Base-by-base conservation (phyloP, 768 basidiomycete genomes). In the Boletus vermiculosoides region DNA sequence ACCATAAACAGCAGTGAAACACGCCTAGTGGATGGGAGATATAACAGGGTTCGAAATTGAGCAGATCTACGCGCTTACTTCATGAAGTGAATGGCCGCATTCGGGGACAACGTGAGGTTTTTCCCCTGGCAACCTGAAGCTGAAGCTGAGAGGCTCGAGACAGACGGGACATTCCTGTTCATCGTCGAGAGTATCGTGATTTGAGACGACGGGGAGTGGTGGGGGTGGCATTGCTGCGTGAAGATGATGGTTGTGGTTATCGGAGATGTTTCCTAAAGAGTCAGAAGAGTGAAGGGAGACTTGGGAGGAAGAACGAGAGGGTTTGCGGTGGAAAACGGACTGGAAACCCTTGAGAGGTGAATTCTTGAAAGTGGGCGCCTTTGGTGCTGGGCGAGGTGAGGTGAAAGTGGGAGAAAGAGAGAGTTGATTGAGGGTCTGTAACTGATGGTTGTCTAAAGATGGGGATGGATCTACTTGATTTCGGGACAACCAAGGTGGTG, bases 71-170 rank as follows among this genome's bases (percentile, higher is more conserved):
- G 13, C 5, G 50, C 77, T 61, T 54, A 88, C 93, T 79, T 94
- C 88, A 75, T 98, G 97, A n/a, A 99, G 84, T 36, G 93, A 89
- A 76, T 99, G 97, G 37, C 97, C 95, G 64, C 97, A 99, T 70
- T 95, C 92, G 31, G 97, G 96, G 45, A 97, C 90, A 60, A 99
- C 89, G 70, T 98, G 95, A 9, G 96, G 93, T 70, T 95, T 98
- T 78, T 99, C 97, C 10, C 97, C 97, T 0, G 92, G 90, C 15
- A 99, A 76, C 59, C 94, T 82, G 74, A 94, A 97, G 73, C 87
- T 89, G 73, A 94, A 94, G 68, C 88, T 89, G 68, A 99, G 83
- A 2, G 92, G 90, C 67, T 98, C 96, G 63, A 97, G 87, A 74
- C 96, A 99, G 63, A 99, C 93, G 13, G 96, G 96, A 65, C 97